Evolutionary conservation across 169 alveolate genomes (phyloP), one percentile per base, ranked within the genome.

Genomic region (Eimeria tenella): DNA sequence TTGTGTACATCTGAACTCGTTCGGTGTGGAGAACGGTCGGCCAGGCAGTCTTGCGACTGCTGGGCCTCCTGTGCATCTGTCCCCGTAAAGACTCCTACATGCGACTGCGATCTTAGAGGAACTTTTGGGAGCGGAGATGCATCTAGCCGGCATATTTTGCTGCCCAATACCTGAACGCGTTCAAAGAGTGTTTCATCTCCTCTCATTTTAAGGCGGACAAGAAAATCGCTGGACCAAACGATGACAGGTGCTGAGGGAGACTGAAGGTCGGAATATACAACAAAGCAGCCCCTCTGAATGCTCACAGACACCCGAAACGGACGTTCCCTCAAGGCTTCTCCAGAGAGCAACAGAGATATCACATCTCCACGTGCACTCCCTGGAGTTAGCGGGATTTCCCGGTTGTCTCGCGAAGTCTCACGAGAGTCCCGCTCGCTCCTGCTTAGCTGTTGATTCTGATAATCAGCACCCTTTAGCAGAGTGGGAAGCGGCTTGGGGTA

Each of bases 151-250:
- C 90, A 82, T 55, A 82, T 82, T 82, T 82, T 82, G 90, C 90
- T 82, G 90, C 90, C 90, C 4, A 56, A 4, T 49, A 82, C 90
- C 58, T 82, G 21, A 13, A 82, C 90, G 23, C 62, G 71, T 31
- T 82, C 90, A 6, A 82, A 82, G 42, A 49, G 5, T 6, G 50
- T 55, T 23, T 82, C 90, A 42, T 82, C 90, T 19, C 90, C 90
- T 25, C 21, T 56, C 73, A 82, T 82, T 49, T 19, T 15, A 23
- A 82, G 71, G 13, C 68, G 84, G 19, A 96, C 96, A 23, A 86
- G 56, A 79, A 96, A 95, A 86, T 96, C 97, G 62, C 96, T 94
- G 63, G 93, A 71, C 90, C 96, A 86, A 94, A 95, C 96, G 52
- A 96, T 84, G 75, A 93, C 75, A 31, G 97, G 97, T 15, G 94